These are phyloP conservation scores for Aspergillus sp. DNA, from an alignment of 2,329 filamentous ascomycete genomes.

Conservation along the genomic window DNA sequence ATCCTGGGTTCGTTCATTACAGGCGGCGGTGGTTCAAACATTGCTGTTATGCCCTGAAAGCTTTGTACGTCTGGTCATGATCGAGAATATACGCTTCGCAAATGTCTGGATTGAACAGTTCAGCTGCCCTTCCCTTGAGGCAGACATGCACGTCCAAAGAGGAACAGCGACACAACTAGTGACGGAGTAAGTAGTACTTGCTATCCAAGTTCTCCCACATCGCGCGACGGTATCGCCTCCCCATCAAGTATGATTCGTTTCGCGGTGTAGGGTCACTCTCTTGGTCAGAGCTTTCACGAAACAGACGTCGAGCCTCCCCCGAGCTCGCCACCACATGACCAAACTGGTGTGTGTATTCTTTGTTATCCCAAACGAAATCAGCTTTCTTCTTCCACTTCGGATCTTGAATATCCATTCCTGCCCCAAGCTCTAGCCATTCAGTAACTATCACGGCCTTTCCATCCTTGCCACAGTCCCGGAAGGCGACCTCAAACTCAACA, in stretches of 20 bases:
- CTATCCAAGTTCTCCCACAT: too few relatives aligned
- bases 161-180: too few relatives aligned
- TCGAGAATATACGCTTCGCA: too few relatives aligned
- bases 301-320: background rate
- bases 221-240: background rate
- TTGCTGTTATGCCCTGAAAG: too few relatives aligned
- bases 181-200: too few relatives aligned
- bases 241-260: conserved; percentile 1
- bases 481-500: background rate
- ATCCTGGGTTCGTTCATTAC: too few relatives aligned
- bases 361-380: too few relatives aligned
- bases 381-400: conserved; percentile 5
- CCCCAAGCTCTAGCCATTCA: conserved; percentile 8
- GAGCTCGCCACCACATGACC: background rate
- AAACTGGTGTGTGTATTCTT: background rate
- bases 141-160: too few relatives aligned
- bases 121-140: too few relatives aligned
- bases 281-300: background rate
- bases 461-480: conserved; percentile 3
- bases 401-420: background rate
- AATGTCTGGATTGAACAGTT: too few relatives aligned
- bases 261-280: background rate
- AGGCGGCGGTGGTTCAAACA: too few relatives aligned
- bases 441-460: conserved; percentile 5
- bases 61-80: too few relatives aligned